A percentile compares a stretch with the other conserved stretches of the same genome.
Conservation (phyloP, 2,329 filamentous ascomycete genomes). For the Cladosporium sp. region DNA sequence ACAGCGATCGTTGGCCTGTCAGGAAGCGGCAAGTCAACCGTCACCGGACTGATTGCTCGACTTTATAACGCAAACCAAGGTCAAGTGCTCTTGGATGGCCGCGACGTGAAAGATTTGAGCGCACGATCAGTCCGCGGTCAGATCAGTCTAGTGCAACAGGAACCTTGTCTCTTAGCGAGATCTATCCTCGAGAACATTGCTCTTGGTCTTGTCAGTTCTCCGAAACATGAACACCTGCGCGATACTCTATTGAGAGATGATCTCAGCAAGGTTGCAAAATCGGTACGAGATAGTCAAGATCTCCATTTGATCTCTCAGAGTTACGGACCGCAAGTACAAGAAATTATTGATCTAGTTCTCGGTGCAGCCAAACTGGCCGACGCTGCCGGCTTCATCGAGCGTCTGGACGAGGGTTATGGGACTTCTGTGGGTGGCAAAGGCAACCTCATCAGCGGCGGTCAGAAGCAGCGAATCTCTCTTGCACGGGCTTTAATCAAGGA, state of each 20-base stretch:
- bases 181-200: constrained; percentile 36
- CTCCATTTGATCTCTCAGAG: constrained; percentile 32
- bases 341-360: constrained; percentile 33
- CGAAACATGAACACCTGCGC: constrained; percentile 6
- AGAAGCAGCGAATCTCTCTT: constrained; percentile 41
- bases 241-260: not conserved
- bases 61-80: constrained; percentile 32
- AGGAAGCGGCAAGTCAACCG: constrained; percentile 37
- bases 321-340: constrained; percentile 26
- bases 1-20: constrained; percentile 41
- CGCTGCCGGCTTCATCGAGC: constrained; percentile 47
- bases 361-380: constrained; percentile 17
- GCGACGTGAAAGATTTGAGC: constrained; percentile 27
- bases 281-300: constrained; percentile 33
- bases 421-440: constrained; percentile 43
- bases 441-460: constrained; percentile 35
- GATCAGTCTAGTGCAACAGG: constrained; percentile 34
- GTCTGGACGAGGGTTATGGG: constrained; percentile 47
- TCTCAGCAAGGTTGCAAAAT: constrained; percentile 27
- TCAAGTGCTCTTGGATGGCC: constrained; percentile 30
- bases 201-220: constrained; percentile 33
- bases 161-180: constrained; percentile 32
- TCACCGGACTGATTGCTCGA: constrained; percentile 32
- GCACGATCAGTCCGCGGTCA: constrained; percentile 31
- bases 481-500: constrained; percentile 39